Base-by-base conservation (phyloP, 345 rosid species). In the Citrus inodora region DNA sequence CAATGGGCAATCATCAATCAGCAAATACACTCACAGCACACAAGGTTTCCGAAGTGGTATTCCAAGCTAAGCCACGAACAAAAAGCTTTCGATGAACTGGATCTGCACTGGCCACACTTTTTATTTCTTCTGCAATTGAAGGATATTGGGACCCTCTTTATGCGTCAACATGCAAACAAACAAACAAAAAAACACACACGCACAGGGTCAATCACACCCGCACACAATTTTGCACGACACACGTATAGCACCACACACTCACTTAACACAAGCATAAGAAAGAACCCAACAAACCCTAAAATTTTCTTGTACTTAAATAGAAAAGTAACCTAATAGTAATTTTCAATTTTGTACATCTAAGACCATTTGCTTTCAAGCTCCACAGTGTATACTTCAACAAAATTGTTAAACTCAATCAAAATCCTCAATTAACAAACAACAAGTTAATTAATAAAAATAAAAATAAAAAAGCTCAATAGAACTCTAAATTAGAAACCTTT, bases 61-160 rank as follows among this genome's bases (percentile, higher is more conserved):
- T 89, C 94, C 93, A 88, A 81, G 93, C 91, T 82, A 91, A 84
- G 89, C 94, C 95, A 86, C 95, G 92, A 74, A 91, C 92, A 87
- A 91, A 91, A 86, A 91, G 95, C 92, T 91, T 91, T 87, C 95
- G 89, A 71, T 87, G 93, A 58, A 85, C 92, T 56, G 93, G 93
- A 86, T 91, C 90, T 67, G 92, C 84, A 81, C 88, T 87, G 74
- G 92, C 94, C 65, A 89, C 56, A 84, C 91, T 82, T 88, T 87
- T 88, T 86, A 91, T 89, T 88, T 91, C 94, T 83, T 89, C 94
- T 32, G 92, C 94, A 89, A 91, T 82, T 40, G 91, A 89, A 87
- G 92, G 91, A 88, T 86, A 83, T 89, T 91, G 87, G 78, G 87
- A 82, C 85, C 94, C 94, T 89, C 94, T 91, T 89, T 87, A 85